These are phyloP conservation scores for Podospora conica DNA, from an alignment of 495 filamentous ascomycete genomes.

Conservation along the genomic window DNA sequence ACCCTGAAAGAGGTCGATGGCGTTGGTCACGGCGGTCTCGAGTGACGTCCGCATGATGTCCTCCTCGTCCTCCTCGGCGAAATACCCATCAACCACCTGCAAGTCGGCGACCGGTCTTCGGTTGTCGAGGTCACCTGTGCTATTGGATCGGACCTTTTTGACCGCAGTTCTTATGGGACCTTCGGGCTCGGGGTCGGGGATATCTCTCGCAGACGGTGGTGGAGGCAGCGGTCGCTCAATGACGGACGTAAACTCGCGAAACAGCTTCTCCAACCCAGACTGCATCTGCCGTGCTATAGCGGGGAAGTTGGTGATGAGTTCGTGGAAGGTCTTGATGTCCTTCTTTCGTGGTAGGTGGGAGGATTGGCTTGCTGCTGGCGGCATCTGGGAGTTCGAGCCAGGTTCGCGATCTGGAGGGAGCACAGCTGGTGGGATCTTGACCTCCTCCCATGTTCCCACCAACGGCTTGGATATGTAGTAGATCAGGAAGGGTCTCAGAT, in stretches of 20 bases:
- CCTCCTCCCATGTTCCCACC: conserved; percentile 73
- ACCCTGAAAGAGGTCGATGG: conserved; percentile 90
- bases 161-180: conserved; percentile 46
- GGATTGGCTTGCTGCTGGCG: conserved; percentile 25
- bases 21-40: conserved; percentile 86
- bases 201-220: conserved; percentile 56
- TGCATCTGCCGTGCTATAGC: conserved; percentile 98
- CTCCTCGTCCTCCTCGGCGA: conserved; percentile 71
- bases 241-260: conserved; percentile 78
- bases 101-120: conserved; percentile 20
- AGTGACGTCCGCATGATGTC: conserved; percentile 76
- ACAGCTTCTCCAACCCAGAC: conserved; percentile 80
- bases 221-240: conserved; percentile 80
- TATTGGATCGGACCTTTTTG: conserved; percentile 45
- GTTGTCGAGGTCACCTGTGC: conserved; percentile 27
- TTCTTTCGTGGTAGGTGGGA: conserved; percentile 60
- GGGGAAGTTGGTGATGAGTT: conserved; percentile 86
- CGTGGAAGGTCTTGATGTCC: conserved; percentile 83
- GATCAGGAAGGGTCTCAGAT: conserved; percentile 86
- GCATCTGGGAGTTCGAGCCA: conserved; percentile 25
- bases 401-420: conserved; percentile 36
- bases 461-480: conserved; percentile 96
- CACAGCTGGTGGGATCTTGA: conserved; percentile 57
- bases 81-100: conserved; percentile 33
- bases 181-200: conserved; percentile 46